Evolutionary conservation across 768 basidiomycete genomes (phyloP).

Genomic region (Pleurotus djamor): DNA sequence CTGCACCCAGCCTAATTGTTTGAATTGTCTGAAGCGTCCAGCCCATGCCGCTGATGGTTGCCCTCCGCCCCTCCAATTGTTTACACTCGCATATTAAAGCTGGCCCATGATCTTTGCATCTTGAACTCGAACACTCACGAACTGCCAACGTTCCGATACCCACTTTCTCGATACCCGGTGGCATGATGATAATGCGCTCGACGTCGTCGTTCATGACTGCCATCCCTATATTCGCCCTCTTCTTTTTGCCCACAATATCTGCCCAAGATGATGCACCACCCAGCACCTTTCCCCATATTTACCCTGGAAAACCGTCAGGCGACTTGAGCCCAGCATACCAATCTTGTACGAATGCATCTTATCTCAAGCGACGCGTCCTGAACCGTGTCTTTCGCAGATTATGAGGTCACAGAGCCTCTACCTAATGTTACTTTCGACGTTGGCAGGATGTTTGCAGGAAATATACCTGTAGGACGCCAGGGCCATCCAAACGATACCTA

Average conservation of each 20-base stretch:
- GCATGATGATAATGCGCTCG: constrained; percentile 23
- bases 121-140: neutral
- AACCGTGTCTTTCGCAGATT: constrained; percentile 37
- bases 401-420: constrained; percentile 50
- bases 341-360: constrained; percentile 38
- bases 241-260: constrained; percentile 13
- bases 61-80: neutral
- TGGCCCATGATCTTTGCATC: neutral
- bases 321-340: constrained; percentile 62
- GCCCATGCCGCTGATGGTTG: neutral
- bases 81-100: neutral
- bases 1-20: neutral
- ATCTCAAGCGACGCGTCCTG: neutral
- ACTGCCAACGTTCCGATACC: constrained; percentile 3
- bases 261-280: constrained; percentile 25
- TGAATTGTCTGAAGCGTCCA: neutral
- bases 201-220: constrained; percentile 20
- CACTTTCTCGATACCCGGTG: constrained; percentile 3
- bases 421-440: constrained; percentile 61
- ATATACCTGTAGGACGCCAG: constrained; percentile 55
- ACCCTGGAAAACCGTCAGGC: constrained; percentile 42
- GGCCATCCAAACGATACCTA: constrained; percentile 65
- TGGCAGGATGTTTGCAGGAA: constrained; percentile 60
- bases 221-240: constrained; percentile 17
- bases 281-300: constrained; percentile 44